A percentile compares a stretch with the other conserved stretches of the same genome.
Evolutionary conservation across 2,329 filamentous ascomycete species (phyloP).

Genomic region (Penicillium concentricum): DNA sequence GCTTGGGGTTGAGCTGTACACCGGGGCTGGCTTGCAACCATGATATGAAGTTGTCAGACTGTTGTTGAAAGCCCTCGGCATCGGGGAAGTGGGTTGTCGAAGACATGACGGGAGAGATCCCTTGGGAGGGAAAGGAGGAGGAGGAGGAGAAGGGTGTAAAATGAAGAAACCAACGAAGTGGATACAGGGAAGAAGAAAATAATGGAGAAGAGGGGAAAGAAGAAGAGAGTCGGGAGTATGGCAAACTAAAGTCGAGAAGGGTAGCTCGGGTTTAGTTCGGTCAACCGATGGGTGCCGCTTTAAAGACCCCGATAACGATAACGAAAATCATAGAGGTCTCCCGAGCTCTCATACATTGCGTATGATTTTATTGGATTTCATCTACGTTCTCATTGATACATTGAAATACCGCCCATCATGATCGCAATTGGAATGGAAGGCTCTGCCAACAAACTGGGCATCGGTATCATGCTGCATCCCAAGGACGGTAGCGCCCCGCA

Average conservation of each 20-base stretch:
- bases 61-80: slow-evolving; percentile 42
- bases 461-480: slow-evolving; percentile 82
- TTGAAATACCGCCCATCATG: slow-evolving; percentile 41
- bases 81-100: slow-evolving; percentile 36
- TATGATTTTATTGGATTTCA: not conserved
- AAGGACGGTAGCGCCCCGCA: slow-evolving; percentile 55
- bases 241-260: slow-evolving; percentile 4
- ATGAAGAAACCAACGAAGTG: slow-evolving; percentile 7
- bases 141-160: slow-evolving; percentile 1
- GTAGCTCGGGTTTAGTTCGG: slow-evolving; percentile 17
- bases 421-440: slow-evolving; percentile 79
- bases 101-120: slow-evolving; percentile 30
- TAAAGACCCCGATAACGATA: slow-evolving; percentile 9
- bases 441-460: slow-evolving; percentile 95
- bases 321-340: slow-evolving; percentile 6
- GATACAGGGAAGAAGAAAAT: slow-evolving; percentile 10
- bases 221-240: slow-evolving; percentile 18
- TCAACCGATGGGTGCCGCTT: slow-evolving; percentile 9
- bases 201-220: slow-evolving; percentile 12
- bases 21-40: slow-evolving; percentile 56
- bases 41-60: slow-evolving; percentile 53
- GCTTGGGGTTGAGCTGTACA: slow-evolving; percentile 57
- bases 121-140: slow-evolving; percentile 11
- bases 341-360: not conserved
- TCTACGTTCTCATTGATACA: not conserved